Conservation (phyloP, 1,139 yeast genomes). For the Candida sanyaensis region DNA sequence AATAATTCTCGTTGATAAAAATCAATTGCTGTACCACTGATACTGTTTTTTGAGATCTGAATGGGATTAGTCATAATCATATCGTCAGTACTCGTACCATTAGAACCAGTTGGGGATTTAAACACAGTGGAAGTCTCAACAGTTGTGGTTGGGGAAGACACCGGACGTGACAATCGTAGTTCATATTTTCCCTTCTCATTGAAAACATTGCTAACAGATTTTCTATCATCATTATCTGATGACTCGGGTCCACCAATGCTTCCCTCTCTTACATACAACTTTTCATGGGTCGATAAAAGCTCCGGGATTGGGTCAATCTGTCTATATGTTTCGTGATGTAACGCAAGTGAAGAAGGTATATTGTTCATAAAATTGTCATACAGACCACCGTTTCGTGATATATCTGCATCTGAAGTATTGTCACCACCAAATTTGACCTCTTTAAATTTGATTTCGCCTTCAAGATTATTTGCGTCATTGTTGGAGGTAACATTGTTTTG, state of each 20-base stretch:
- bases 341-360: conserved; percentile 5
- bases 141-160: conserved; percentile 26
- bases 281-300: conserved; percentile 36
- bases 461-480: not conserved
- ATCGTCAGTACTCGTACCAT: not conserved
- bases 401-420: conserved; percentile 5
- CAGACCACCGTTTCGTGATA: conserved; percentile 2
- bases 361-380: conserved; percentile 4
- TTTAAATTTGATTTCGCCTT: conserved; percentile 25
- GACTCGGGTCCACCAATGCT: conserved; percentile 11
- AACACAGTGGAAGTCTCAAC: conserved; percentile 26
- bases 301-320: conserved; percentile 25
- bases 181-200: conserved; percentile 21
- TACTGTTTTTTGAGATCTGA: not conserved
- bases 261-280: conserved; percentile 19
- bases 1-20: conserved; percentile 61
- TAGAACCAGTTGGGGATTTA: conserved; percentile 12
- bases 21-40: conserved; percentile 31
- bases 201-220: conserved; percentile 12
- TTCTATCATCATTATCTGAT: conserved; percentile 7
- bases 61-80: not conserved
- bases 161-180: conserved; percentile 18
- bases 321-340: conserved; percentile 7
- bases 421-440: conserved; percentile 28
- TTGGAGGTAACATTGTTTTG: not conserved